A percentile compares a stretch with the other conserved stretches of the same genome.
Conservation (phyloP, 2,329 filamentous ascomycete genomes). For the Mollisiaceae sp. region DNA sequence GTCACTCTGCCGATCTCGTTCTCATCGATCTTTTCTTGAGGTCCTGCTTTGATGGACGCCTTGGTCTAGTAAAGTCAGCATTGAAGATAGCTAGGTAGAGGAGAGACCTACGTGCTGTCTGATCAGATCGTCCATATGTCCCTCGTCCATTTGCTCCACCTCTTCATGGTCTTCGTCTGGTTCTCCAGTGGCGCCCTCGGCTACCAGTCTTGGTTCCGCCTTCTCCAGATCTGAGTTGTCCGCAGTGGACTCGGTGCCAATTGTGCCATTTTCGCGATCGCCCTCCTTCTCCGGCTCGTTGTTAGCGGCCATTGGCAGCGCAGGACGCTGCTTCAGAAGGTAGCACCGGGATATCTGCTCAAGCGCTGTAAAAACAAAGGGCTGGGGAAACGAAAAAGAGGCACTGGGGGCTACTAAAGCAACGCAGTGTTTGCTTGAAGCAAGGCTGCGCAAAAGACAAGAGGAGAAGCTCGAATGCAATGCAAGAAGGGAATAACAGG, state of each 20-base stretch:
- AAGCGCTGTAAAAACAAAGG: not conserved
- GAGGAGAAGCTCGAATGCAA: too few relatives aligned
- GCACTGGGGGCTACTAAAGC: not conserved
- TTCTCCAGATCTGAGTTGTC: constrained; percentile 31
- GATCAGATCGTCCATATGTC: constrained; percentile 36
- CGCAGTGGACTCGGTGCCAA: constrained; percentile 28
- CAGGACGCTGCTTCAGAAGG: not conserved
- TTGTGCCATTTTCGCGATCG: constrained; percentile 27
- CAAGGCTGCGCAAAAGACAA: too few relatives aligned
- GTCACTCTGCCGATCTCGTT: constrained; percentile 25
- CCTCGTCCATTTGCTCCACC: constrained; percentile 38
- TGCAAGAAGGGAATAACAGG: too few relatives aligned
- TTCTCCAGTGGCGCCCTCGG: constrained; percentile 28
- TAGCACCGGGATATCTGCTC: not conserved
- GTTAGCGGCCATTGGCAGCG: constrained; percentile 23
- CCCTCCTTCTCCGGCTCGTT: constrained; percentile 28
- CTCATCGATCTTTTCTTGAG: constrained; percentile 22
- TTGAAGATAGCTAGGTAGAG: not conserved
- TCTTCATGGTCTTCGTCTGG: constrained; percentile 39
- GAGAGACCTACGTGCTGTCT: constrained; percentile 29
- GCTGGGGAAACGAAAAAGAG: not conserved
- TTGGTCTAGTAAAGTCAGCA: constrained; percentile 22
- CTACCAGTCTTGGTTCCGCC: constrained; percentile 3
- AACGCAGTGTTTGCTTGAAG: too few relatives aligned
- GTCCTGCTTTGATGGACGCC: constrained; percentile 31